Conservation (phyloP, 2,329 filamentous ascomycete species). For the Helicocarpus griseus region DNA sequence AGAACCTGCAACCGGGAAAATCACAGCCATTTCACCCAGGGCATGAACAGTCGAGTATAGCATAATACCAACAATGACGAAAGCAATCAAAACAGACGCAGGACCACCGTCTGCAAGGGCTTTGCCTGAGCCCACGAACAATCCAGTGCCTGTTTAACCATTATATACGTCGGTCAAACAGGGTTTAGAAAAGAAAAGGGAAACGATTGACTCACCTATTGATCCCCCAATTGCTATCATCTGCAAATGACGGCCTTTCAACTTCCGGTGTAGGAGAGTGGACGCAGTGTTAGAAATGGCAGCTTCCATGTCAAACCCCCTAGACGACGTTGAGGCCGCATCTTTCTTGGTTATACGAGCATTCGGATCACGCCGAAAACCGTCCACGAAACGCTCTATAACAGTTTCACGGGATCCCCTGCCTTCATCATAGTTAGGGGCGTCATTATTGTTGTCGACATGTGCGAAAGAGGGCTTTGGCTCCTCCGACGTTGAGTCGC, state of each 20-base stretch:
- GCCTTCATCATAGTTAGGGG: neutral
- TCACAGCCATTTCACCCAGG: conserved; percentile 40
- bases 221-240: conserved; percentile 52
- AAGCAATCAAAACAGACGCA: conserved; percentile 36
- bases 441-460: neutral
- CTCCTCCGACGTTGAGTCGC: neutral
- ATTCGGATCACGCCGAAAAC: conserved; percentile 22
- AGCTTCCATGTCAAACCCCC: conserved; percentile 18
- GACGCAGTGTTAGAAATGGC: conserved; percentile 19
- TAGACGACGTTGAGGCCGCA: conserved; percentile 8
- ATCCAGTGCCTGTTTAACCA: conserved; percentile 27
- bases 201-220: conserved; percentile 30
- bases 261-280: conserved; percentile 20
- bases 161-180: no score
- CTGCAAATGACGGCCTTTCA: conserved; percentile 46
- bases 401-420: neutral
- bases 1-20: conserved; percentile 40
- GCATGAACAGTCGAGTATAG: conserved; percentile 58
- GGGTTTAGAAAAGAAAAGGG: neutral
- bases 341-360: conserved; percentile 13
- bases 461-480: neutral
- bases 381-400: conserved; percentile 11
- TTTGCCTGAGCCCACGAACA: conserved; percentile 32
- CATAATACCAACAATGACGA: conserved; percentile 40
- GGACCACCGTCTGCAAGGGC: conserved; percentile 32